phyloP scores from a whole-genome alignment of 2,329 filamentous ascomycete genomes.

The Nemania diffusa region DNA sequence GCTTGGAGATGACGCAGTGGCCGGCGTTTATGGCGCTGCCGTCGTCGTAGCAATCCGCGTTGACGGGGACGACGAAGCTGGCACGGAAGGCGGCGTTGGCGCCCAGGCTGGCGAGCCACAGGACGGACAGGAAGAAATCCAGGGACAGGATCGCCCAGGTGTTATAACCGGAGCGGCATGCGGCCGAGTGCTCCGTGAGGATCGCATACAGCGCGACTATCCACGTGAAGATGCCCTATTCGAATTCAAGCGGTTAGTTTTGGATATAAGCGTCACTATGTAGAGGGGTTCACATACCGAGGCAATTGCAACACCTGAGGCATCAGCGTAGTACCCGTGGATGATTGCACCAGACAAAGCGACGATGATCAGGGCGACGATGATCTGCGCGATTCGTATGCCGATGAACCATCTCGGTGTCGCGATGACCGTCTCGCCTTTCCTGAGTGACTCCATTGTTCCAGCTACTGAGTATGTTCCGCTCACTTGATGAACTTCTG shows the following conservation, averaged over 20 bases:
- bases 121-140: constrained; percentile 56
- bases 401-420: constrained; percentile 58
- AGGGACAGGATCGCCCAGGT: constrained; percentile 57
- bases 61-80: constrained; percentile 50
- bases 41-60: constrained; percentile 50
- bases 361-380: constrained; percentile 57
- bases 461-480: background rate
- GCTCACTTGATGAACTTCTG: background rate
- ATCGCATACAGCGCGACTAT: constrained; percentile 55
- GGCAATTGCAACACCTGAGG: constrained; percentile 55
- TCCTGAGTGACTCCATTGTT: constrained; percentile 41
- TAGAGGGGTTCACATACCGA: constrained; percentile 49
- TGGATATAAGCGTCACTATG: too few relatives aligned
- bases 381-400: constrained; percentile 54
- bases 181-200: constrained; percentile 54
- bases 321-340: constrained; percentile 53
- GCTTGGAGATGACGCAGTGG: constrained; percentile 48
- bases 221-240: constrained; percentile 59
- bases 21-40: constrained; percentile 55
- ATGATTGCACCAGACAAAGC: constrained; percentile 56
- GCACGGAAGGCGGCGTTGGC: constrained; percentile 55
- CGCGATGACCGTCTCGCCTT: constrained; percentile 50
- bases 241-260: constrained; percentile 24
- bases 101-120: constrained; percentile 59
- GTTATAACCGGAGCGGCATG: constrained; percentile 54